phyloP scores from a whole-genome alignment of 2,329 filamentous ascomycete genomes.

The Blastomyces gilchristii region DNA sequence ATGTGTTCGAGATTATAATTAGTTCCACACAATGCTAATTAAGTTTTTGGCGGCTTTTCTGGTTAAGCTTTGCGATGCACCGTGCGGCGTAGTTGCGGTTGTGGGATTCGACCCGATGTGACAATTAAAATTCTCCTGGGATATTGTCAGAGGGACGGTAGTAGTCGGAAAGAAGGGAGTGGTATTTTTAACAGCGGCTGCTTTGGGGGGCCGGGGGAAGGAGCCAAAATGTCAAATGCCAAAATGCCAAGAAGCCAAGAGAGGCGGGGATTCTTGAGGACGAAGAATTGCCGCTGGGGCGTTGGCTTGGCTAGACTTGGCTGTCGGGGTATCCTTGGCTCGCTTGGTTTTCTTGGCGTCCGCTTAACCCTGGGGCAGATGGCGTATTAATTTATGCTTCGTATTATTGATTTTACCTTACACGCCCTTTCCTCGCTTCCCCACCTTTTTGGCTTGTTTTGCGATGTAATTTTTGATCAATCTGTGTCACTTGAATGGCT shows the following conservation, averaged over 20 bases:
- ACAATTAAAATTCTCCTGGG: neutral
- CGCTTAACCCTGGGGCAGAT: constrained; percentile 6
- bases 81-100: neutral
- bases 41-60: neutral
- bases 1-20: neutral
- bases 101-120: neutral
- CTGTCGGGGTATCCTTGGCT: constrained; percentile 12
- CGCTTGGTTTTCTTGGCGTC: constrained; percentile 8
- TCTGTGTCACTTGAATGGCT: neutral
- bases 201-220: neutral
- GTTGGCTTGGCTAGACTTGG: constrained; percentile 12
- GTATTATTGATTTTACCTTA: neutral
- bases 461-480: too few relatives aligned
- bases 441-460: neutral
- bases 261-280: neutral
- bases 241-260: neutral
- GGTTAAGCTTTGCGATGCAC: neutral
- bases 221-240: neutral
- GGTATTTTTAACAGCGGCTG: neutral
- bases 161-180: neutral
- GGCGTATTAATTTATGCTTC: neutral
- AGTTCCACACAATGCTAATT: neutral
- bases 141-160: neutral
- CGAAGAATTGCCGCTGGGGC: neutral
- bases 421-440: neutral